Conservation (phyloP, 805 yeast species). For the Starmerella sp. region DNA sequence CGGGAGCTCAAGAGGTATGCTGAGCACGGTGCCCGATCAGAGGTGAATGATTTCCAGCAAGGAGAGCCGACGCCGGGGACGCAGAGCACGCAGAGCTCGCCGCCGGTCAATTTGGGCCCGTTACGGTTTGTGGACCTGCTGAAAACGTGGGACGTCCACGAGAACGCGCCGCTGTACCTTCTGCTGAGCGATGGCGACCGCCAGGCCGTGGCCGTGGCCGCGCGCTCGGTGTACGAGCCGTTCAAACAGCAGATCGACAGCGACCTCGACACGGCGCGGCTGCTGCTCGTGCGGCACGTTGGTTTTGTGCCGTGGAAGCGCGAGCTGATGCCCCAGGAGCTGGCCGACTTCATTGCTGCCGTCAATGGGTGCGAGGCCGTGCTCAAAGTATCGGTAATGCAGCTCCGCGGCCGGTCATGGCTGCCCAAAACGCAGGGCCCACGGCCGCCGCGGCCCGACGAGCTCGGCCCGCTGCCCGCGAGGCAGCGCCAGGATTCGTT, state of each 20-base stretch:
- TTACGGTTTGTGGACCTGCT: conserved; percentile 3
- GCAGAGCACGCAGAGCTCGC: background rate
- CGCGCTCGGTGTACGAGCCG: background rate
- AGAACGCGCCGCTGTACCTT: background rate
- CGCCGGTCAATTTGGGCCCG: background rate
- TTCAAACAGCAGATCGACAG: background rate
- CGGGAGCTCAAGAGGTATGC: background rate
- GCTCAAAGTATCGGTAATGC: background rate
- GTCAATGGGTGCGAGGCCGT: conserved; percentile 2
- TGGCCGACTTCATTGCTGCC: background rate
- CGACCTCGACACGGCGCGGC: background rate
- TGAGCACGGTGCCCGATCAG: background rate
- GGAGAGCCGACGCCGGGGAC: background rate
- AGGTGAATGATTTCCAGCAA: background rate
- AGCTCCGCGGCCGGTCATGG: conserved; percentile 10
- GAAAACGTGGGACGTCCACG: background rate
- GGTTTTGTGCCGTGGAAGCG: conserved; percentile 2
- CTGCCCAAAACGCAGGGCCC: background rate
- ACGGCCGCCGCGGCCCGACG: conserved; percentile 2
- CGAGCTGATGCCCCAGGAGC: background rate
- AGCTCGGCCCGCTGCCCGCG: conserved; percentile 2
- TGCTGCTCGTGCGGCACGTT: background rate
- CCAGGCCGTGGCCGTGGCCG: conserved; percentile 5
- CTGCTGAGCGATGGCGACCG: conserved; percentile 10
- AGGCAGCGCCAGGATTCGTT: background rate